These are phyloP conservation scores for Vaccinium vitisidaea DNA, from an alignment of 148 eudicot species.

Conservation along the genomic window DNA sequence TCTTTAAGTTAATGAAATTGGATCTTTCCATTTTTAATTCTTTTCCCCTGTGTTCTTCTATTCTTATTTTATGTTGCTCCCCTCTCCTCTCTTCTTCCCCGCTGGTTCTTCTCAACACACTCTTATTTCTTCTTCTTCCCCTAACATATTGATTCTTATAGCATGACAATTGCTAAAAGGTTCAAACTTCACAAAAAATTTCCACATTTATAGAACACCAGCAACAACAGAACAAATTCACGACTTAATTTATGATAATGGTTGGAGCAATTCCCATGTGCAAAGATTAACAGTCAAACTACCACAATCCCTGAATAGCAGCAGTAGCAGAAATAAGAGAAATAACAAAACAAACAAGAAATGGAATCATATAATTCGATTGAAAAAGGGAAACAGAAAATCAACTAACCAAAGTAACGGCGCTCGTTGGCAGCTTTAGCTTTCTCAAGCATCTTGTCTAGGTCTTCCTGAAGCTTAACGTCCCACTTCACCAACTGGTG, in stretches of 20 bases:
- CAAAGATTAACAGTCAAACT: not conserved
- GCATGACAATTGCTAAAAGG: not conserved
- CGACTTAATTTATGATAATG: not conserved
- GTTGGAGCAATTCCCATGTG: not conserved
- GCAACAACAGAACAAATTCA: not conserved
- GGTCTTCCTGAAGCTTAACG: slow-evolving; percentile 70
- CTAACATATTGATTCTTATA: no score
- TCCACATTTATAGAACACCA: not conserved
- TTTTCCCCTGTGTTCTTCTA: not conserved
- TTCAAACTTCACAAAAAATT: not conserved
- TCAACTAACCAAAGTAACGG: slow-evolving; percentile 71
- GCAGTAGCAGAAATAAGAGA: not conserved
- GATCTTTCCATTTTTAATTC: no score
- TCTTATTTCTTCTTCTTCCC: not conserved
- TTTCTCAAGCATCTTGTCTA: slow-evolving; percentile 80
- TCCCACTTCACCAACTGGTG: slow-evolving; percentile 92
- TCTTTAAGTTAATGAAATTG: no score
- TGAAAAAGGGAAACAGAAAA: not conserved
- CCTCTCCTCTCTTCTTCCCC: not conserved
- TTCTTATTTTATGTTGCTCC: not conserved
- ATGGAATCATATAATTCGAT: not conserved
- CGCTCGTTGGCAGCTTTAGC: slow-evolving; percentile 92
- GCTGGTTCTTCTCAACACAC: not conserved
- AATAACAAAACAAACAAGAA: not conserved
- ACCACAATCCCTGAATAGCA: not conserved